These are phyloP conservation scores for Tephrocybe rancida DNA, from an alignment of 768 basidiomycete genomes.

Conservation along the genomic window DNA sequence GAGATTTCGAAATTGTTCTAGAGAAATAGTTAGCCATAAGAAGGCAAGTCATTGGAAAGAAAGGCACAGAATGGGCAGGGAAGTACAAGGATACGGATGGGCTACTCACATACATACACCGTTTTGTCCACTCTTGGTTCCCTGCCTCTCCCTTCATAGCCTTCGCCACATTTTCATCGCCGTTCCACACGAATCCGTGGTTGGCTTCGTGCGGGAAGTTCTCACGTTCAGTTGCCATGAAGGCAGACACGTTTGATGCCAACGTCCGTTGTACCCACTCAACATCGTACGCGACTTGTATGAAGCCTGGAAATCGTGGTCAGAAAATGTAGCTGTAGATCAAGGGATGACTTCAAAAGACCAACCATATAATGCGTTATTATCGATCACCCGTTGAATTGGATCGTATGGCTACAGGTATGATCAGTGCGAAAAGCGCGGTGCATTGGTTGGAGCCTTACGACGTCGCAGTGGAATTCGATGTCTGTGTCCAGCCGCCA, in stretches of 20 bases:
- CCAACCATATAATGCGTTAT: constrained; percentile 26
- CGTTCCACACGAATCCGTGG: constrained; percentile 26
- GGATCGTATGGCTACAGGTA: constrained; percentile 28
- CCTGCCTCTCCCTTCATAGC: constrained; percentile 27
- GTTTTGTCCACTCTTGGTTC: constrained; percentile 26
- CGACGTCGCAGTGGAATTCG: constrained; percentile 32
- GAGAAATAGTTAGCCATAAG: not conserved
- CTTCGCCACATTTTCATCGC: constrained; percentile 19
- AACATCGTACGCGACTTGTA: constrained; percentile 27
- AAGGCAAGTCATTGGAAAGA: not conserved
- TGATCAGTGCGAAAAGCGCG: not conserved
- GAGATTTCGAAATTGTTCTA: constrained; percentile 35
- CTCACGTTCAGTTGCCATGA: constrained; percentile 13
- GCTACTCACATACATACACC: constrained; percentile 32
- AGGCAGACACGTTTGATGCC: constrained; percentile 29
- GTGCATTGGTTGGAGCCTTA: constrained; percentile 9
- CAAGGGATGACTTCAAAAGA: not conserved
- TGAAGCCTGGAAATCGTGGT: constrained; percentile 20
- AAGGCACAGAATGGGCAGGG: not conserved
- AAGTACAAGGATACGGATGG: not conserved
- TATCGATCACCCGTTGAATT: constrained; percentile 23
- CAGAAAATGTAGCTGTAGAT: not conserved
- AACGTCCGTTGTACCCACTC: constrained; percentile 29
- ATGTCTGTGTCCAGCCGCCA: constrained; percentile 33
- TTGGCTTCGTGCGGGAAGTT: constrained; percentile 24